Conservation (phyloP, 139 green algal genomes). For the Zygnema circumcarinatum region DNA sequence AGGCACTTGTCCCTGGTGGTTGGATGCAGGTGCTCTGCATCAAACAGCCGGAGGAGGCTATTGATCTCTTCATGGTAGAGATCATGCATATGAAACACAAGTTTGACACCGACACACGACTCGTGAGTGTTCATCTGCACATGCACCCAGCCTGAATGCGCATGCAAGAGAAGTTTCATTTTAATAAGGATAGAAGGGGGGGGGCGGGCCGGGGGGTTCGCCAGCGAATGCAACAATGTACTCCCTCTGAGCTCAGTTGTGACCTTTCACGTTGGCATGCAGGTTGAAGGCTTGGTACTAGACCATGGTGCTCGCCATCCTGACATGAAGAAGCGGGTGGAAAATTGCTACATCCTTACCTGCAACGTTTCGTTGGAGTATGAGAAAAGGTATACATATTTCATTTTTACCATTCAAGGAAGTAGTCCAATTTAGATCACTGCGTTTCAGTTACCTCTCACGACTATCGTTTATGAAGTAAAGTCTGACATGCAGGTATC, state of each 20-base stretch:
- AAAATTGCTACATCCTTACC: constrained; percentile 92
- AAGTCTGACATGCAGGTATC: no score
- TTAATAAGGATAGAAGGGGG: no score
- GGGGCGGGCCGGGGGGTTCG: no score
- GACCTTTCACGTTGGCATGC: background rate
- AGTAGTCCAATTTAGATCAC: background rate
- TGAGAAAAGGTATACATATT: constrained; percentile 93
- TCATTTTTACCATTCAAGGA: no score
- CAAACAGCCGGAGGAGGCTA: constrained; percentile 65
- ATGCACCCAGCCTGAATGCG: no score
- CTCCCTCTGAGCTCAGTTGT: no score
- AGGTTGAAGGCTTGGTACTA: constrained; percentile 91
- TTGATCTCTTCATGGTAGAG: constrained; percentile 99
- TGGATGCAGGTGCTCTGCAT: constrained; percentile 59
- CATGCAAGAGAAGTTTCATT: no score
- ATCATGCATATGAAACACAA: constrained; percentile 99
- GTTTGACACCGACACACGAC: constrained; percentile 88
- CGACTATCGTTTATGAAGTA: no score
- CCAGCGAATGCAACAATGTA: no score
- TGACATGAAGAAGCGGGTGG: constrained; percentile 96
- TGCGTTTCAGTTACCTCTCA: no score
- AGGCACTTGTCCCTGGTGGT: background rate
- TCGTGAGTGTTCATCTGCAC: constrained; percentile 68
- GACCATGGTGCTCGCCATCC: constrained; percentile 96
- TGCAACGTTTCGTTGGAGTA: constrained; percentile 99